These are phyloP conservation scores for Amanita pseudoporphyria DNA, from an alignment of 768 basidiomycete species.

Conservation along the genomic window DNA sequence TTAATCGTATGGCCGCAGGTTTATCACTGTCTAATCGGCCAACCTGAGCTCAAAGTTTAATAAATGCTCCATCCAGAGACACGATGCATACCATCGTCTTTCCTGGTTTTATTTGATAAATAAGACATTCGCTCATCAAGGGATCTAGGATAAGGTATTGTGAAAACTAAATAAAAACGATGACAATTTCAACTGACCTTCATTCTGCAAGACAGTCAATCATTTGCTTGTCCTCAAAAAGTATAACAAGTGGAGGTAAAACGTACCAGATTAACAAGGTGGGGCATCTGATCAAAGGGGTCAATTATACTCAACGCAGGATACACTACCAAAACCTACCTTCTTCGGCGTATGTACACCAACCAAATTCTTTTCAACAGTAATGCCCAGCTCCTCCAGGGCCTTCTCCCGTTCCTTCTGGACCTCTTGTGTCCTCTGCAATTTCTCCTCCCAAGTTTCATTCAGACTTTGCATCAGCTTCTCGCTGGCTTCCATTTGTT, in stretches of 20 bases:
- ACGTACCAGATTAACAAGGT: slow-evolving; percentile 86
- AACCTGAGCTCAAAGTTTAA: slow-evolving; percentile 35
- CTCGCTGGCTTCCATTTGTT: slow-evolving; percentile 92
- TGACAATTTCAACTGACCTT: slow-evolving; percentile 37
- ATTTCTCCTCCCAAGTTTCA: slow-evolving; percentile 95
- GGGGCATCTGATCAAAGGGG: slow-evolving; percentile 62
- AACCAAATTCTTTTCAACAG: slow-evolving; percentile 92
- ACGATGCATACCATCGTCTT: slow-evolving; percentile 52
- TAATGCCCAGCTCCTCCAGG: slow-evolving; percentile 94
- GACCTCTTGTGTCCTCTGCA: slow-evolving; percentile 84
- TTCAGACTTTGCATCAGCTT: slow-evolving; percentile 90
- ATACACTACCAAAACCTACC: slow-evolving; percentile 36
- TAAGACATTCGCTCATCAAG: slow-evolving; percentile 91
- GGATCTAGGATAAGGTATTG: slow-evolving; percentile 48
- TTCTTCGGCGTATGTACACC: slow-evolving; percentile 98
- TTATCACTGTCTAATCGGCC: slow-evolving; percentile 81
- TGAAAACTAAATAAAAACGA: slow-evolving; percentile 8
- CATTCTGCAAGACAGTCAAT: slow-evolving; percentile 38
- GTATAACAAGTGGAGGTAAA: slow-evolving; percentile 8
- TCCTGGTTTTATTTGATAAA: slow-evolving; percentile 87
- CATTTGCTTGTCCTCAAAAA: background rate
- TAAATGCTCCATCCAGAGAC: slow-evolving; percentile 6
- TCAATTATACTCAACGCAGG: slow-evolving; percentile 9
- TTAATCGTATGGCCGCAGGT: slow-evolving; percentile 81
- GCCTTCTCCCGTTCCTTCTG: slow-evolving; percentile 98